These are phyloP conservation scores for Nelumbo lutea DNA, from an alignment of 164 flowering plant species.

Conservation along the genomic window DNA sequence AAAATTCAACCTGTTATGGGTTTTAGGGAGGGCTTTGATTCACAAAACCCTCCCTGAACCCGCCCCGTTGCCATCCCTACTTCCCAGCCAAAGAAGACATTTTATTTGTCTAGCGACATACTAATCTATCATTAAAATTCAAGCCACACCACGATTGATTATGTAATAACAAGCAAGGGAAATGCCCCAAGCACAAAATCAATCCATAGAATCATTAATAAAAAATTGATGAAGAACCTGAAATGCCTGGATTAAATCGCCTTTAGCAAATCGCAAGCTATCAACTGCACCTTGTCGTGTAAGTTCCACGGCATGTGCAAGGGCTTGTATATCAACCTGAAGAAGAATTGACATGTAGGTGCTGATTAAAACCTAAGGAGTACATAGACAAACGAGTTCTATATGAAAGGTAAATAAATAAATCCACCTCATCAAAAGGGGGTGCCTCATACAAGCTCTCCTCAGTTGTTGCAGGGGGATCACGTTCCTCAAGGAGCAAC, in stretches of 20 bases:
- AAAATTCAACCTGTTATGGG: too few species aligned
- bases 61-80: too few species aligned
- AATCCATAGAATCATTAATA: neutral
- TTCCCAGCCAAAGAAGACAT: too few species aligned
- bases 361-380: conserved; percentile 4
- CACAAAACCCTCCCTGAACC: too few species aligned
- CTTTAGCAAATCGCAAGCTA: conserved; percentile 87
- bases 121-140: neutral
- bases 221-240: conserved; percentile 45
- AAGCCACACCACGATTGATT: neutral
- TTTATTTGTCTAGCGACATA: neutral
- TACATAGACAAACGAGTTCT: neutral
- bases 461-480: conserved; percentile 71
- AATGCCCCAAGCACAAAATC: neutral
- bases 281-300: conserved; percentile 97
- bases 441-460: conserved; percentile 77
- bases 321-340: conserved; percentile 97
- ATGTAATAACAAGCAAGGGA: neutral
- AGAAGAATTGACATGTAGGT: conserved; percentile 4
- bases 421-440: conserved; percentile 92
- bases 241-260: conserved; percentile 81
- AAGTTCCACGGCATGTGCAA: conserved; percentile 98
- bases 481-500: conserved; percentile 88
- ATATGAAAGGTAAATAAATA: neutral
- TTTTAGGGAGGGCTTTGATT: too few species aligned